A percentile compares a stretch with the other conserved stretches of the same genome.
Evolutionary conservation across 495 filamentous ascomycete genomes (phyloP).

Genomic region (Talaromyces proteolyticus): DNA sequence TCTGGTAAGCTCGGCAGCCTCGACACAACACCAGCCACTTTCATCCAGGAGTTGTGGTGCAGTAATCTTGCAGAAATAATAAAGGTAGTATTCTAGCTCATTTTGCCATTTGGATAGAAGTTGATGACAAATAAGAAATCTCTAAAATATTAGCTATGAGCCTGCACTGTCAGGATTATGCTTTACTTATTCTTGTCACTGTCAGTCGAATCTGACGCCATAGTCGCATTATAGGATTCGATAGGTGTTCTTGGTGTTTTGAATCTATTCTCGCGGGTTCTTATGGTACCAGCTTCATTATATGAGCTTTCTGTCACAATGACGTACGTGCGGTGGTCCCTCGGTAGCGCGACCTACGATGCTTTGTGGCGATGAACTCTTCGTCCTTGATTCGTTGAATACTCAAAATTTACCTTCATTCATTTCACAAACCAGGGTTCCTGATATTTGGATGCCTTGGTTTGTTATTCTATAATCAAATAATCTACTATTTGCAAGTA

Average conservation of each 20-base stretch:
- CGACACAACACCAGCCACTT: slow-evolving; percentile 8
- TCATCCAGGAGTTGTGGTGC: slow-evolving; percentile 5
- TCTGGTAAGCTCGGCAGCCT: slow-evolving; percentile 8
- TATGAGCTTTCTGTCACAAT: background rate
- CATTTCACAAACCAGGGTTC: too few species aligned
- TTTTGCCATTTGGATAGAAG: slow-evolving; percentile 1
- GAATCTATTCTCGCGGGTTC: background rate
- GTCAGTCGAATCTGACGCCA: background rate
- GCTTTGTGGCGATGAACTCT: background rate
- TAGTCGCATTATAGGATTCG: background rate
- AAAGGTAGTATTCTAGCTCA: slow-evolving; percentile 7
- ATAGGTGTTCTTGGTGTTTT: background rate
- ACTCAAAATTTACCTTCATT: background rate
- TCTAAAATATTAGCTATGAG: background rate
- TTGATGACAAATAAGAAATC: background rate
- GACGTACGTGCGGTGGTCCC: background rate
- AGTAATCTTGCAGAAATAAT: slow-evolving; percentile 2
- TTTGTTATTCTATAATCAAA: too few species aligned
- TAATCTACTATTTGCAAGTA: too few species aligned
- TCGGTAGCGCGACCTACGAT: background rate
- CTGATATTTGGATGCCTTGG: background rate
- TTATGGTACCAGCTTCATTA: too few species aligned
- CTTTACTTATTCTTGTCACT: background rate
- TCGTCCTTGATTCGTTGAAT: background rate
- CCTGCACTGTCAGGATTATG: background rate